A percentile compares a stretch with the other conserved stretches of the same genome.
Evolutionary conservation across 2,329 filamentous ascomycete species (phyloP).

Genomic region (Grosmannia serpens): DNA sequence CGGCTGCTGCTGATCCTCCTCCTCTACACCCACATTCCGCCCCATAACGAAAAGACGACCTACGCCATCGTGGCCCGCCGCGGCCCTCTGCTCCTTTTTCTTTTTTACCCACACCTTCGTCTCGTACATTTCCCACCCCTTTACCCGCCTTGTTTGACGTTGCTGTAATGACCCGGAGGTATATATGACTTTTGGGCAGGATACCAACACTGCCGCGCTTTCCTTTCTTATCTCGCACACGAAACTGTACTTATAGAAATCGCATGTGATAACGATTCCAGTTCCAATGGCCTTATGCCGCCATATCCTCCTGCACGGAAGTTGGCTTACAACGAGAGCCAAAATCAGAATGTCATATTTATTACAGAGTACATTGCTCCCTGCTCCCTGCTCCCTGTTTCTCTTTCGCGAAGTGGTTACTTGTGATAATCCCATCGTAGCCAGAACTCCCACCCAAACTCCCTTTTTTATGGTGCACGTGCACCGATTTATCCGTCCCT

Average conservation of each 20-base stretch:
- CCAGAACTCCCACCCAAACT: conserved; percentile 11
- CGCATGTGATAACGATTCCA: neutral
- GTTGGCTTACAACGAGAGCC: conserved; percentile 1
- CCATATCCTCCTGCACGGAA: neutral
- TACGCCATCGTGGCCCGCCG: neutral
- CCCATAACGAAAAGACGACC: neutral
- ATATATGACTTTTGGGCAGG: neutral
- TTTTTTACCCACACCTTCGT: neutral
- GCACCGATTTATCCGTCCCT: neutral
- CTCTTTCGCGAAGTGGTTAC: neutral
- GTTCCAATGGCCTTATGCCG: neutral
- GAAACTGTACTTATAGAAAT: conserved; percentile 1
- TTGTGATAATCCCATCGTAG: conserved; percentile 9
- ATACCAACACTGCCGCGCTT: neutral
- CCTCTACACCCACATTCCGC: neutral
- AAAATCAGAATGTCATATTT: conserved; percentile 6
- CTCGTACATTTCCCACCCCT: neutral
- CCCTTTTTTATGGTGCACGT: neutral
- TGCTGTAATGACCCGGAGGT: neutral
- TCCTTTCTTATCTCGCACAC: neutral
- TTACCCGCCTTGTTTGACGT: neutral
- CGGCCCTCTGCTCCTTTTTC: neutral
- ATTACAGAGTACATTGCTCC: conserved; percentile 10
- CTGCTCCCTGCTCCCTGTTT: conserved; percentile 1
- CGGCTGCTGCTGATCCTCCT: conserved; percentile 37